Evolutionary conservation across 148 eudicot genomes (phyloP), one percentile per base, ranked within the genome.

Genomic region (Polygonum aviculare): DNA sequence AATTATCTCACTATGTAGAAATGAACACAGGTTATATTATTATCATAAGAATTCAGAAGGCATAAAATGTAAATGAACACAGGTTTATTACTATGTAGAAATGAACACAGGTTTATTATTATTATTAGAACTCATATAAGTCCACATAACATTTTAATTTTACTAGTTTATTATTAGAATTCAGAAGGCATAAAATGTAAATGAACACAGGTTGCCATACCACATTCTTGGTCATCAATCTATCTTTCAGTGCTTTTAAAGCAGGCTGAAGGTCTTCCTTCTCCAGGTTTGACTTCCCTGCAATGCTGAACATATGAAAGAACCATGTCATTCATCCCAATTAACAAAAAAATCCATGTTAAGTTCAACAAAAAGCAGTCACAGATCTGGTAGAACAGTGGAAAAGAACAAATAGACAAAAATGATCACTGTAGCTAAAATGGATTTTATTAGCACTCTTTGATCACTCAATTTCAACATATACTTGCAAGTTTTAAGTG

Each of bases 161-260:
- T 51, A 15, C 10, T 5, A 51, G 19, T 51, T 16, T 51, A 51
- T 51, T 18, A 51, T 51, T 51, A 51, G 55, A 51, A 51, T 18
- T 51, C n/a, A 51, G 55, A 26, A 60, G 7, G 69, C 69, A 31
- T 63, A 21, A 7, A 8, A 63, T 60, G 40, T 4, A 67, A 67
- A 22, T 35, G 44, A 38, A 67, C 16, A 0, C 72, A 67, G 38
- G 3, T 5, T 14, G 19, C 1, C 98, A 77, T 92, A 94, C 98
- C 98, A 95, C 98, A 81, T 95, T 95, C 88, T 95, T 95, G 74
- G 96, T 90, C 98, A 95, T 95, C 18, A 95, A 87, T 88, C 93
- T 89, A 79, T 95, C 98, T 83, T 95, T 95, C 26, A 95, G 86
- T 78, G 93, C 97, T 83, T 88, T 90, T 76, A 95, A 83, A 80